Base-by-base conservation (phyloP, 1,284 basidiomycete genomes). In the Microbotryum scabiosae region DNA sequence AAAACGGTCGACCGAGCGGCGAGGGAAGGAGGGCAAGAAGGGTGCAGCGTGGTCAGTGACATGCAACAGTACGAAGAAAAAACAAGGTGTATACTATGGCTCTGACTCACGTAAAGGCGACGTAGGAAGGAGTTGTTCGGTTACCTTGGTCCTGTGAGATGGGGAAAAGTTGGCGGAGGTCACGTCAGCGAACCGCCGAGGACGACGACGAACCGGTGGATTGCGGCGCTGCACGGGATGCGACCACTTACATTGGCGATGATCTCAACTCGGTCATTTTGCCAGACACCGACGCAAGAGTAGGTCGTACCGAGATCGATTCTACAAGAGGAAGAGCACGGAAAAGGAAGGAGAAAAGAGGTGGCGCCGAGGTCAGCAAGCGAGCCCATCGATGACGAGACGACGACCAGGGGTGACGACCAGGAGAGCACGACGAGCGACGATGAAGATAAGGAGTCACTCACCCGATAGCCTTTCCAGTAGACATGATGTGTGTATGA, bases 261-360 rank as follows among this genome's bases (percentile, higher is more conserved):
- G 82, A 97, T 96, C 80, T 94, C 92, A 74, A 96, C 92, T 74
- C 91, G 89, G 83, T 96, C 92, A 78, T 96, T 93, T 82, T 92
- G 89, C 92, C 90, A 94, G 74, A 94, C 90, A 82, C 90, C 92
- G 72, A 96, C 92, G 78, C 92, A 91, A 30, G 73, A 74, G 73
- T 74, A 74, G 58, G 77, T 78, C 46, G 77, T 78, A 54, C 76
- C 77, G 62, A 78, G 68, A 67, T 77, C 76, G 69, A 78, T 77
- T 53, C 64, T 60, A 47, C 43, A 32, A 20, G 46, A n/a, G 25
- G 16, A 30, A 26, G 16, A 1, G 16, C 16, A 23, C 23, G n/a
- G 20, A 10, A 9, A 30, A 9, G 28, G 18, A 9, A 30, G 28
- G 28, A 30, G 8, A 21, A 23, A 5, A 74, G 52, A 61, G 47